Conservation (phyloP, 2,329 filamentous ascomycete genomes). For the Colletotrichum tropicale region DNA sequence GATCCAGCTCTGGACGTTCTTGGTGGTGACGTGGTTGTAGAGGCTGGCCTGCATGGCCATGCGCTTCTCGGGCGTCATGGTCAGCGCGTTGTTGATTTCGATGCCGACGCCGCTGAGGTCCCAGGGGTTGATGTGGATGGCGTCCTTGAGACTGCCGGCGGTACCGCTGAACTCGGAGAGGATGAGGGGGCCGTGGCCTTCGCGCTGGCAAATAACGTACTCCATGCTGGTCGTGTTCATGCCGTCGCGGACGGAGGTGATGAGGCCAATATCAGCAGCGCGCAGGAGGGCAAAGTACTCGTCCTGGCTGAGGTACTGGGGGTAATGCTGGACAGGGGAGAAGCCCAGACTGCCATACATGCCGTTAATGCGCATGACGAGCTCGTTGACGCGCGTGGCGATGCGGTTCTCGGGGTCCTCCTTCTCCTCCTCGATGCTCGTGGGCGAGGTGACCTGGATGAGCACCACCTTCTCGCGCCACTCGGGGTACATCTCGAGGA, state of each 20-base stretch:
- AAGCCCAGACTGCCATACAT: constrained; percentile 87
- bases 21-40: constrained; percentile 82
- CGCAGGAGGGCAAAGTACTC: constrained; percentile 96
- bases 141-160: constrained; percentile 81
- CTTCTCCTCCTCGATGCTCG: constrained; percentile 77
- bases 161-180: constrained; percentile 97
- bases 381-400: constrained; percentile 85
- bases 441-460: constrained; percentile 93
- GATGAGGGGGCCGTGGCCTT: constrained; percentile 85
- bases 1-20: constrained; percentile 88
- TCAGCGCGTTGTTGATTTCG: constrained; percentile 81
- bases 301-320: constrained; percentile 86
- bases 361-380: constrained; percentile 92
- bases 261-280: constrained; percentile 87
- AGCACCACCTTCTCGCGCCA: constrained; percentile 92
- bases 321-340: constrained; percentile 91
- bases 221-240: constrained; percentile 98
- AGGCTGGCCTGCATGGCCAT: constrained; percentile 73
- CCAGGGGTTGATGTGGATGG: constrained; percentile 97
- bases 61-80: constrained; percentile 72
- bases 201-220: constrained; percentile 90
- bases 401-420: constrained; percentile 77
- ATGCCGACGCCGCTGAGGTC: constrained; percentile 84
- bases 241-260: constrained; percentile 93
- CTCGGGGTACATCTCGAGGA: constrained; percentile 87